phyloP scores from a whole-genome alignment of 441 rosid species.

The Cnidoscolus chayamansa region DNA sequence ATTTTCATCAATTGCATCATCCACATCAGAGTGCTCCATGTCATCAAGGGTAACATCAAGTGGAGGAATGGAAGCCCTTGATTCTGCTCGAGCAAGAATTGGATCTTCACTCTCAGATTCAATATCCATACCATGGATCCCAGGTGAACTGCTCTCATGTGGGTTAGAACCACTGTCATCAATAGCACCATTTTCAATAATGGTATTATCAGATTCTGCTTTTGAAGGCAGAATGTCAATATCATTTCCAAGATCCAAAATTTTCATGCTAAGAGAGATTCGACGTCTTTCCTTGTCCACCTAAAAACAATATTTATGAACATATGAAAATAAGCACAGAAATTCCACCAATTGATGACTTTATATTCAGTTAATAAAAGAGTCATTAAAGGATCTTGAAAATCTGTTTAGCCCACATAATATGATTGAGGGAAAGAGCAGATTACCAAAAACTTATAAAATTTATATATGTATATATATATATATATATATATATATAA shows the following conservation, averaged over 20 bases:
- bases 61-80: constrained; percentile 78
- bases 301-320: constrained; percentile 37
- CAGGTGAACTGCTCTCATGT: constrained; percentile 29
- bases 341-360: background rate
- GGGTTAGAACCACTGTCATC: constrained; percentile 31
- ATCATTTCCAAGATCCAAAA: constrained; percentile 41
- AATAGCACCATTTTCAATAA: constrained; percentile 36
- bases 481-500: background rate
- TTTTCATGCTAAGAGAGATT: constrained; percentile 88
- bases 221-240: constrained; percentile 32
- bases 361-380: background rate
- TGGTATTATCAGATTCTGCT: constrained; percentile 43
- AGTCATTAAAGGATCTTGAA: background rate
- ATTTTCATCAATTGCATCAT: constrained; percentile 31
- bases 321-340: constrained; percentile 20
- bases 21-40: constrained; percentile 46
- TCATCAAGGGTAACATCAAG: constrained; percentile 80
- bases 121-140: constrained; percentile 28
- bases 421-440: background rate
- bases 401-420: background rate
- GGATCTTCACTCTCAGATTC: constrained; percentile 45
- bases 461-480: background rate
- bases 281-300: constrained; percentile 79
- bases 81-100: constrained; percentile 58
- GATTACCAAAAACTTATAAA: background rate